Evolutionary conservation across 352 stramenopile species (phyloP).

Genomic region (Globisporangium irregulare): DNA sequence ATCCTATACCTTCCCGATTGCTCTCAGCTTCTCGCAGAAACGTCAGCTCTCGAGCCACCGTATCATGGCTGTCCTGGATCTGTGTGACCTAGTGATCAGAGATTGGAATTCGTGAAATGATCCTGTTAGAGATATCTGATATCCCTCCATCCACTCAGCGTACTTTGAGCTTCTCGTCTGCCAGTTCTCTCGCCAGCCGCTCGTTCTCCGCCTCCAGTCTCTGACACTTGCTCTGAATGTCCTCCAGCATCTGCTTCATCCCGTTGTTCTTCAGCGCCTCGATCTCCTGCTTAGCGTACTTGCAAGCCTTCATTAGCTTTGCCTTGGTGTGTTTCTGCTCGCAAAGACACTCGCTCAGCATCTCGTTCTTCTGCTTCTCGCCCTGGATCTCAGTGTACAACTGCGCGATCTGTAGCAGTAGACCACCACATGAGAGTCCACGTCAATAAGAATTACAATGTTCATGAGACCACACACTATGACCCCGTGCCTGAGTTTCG

Average conservation of each 20-base stretch:
- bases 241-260: constrained; percentile 57
- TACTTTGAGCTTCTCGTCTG: constrained; percentile 30
- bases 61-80: background rate
- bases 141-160: background rate
- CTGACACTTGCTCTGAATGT: constrained; percentile 58
- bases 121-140: background rate
- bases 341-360: constrained; percentile 58
- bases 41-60: constrained; percentile 5
- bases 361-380: constrained; percentile 68
- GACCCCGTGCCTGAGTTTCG: constrained; percentile 45
- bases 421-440: background rate
- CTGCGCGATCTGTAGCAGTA: constrained; percentile 37
- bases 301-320: constrained; percentile 76
- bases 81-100: background rate
- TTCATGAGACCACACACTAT: background rate
- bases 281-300: constrained; percentile 56
- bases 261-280: constrained; percentile 61
- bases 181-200: constrained; percentile 32
- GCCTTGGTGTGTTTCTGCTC: constrained; percentile 68
- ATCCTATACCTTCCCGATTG: constrained; percentile 8
- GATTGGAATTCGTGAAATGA: background rate
- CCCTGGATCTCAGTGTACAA: constrained; percentile 70
- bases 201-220: constrained; percentile 48
- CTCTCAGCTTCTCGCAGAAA: background rate
- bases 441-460: background rate